phyloP scores from a whole-genome alignment of 2,329 filamentous ascomycete genomes.

The Talaromyces sp. region DNA sequence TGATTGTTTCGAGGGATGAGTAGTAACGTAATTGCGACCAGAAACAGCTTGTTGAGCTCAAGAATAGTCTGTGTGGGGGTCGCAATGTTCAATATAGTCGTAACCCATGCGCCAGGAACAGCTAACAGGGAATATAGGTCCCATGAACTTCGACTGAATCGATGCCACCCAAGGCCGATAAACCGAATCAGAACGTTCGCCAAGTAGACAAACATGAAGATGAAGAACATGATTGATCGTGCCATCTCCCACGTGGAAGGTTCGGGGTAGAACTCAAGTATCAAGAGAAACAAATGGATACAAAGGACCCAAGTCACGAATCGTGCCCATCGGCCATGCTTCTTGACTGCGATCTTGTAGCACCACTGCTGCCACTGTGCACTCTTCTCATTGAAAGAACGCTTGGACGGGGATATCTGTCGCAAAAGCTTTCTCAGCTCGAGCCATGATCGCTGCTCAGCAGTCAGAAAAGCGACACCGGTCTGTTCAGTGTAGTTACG shows the following conservation, averaged over 20 bases:
- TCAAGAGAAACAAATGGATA: slow-evolving; percentile 78
- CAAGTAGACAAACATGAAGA: slow-evolving; percentile 80
- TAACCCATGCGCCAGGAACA: slow-evolving; percentile 78
- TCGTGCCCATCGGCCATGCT: slow-evolving; percentile 88
- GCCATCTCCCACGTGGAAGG: slow-evolving; percentile 68
- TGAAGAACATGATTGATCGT: slow-evolving; percentile 74
- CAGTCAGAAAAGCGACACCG: slow-evolving; percentile 91
- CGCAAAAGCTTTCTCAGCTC: slow-evolving; percentile 88
- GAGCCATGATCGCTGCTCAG: slow-evolving; percentile 95
- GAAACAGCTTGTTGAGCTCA: slow-evolving; percentile 88
- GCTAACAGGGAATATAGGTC: slow-evolving; percentile 84
- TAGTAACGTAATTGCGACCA: slow-evolving; percentile 85
- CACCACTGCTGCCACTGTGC: slow-evolving; percentile 89
- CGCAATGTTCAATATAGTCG: slow-evolving; percentile 72
- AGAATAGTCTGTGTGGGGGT: slow-evolving; percentile 63
- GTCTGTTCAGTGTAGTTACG: slow-evolving; percentile 99
- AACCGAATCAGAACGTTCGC: slow-evolving; percentile 82
- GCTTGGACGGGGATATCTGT: slow-evolving; percentile 93
- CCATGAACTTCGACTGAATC: slow-evolving; percentile 93
- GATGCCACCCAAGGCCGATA: slow-evolving; percentile 84
- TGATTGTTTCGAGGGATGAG: slow-evolving; percentile 96
- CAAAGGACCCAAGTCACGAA: slow-evolving; percentile 78
- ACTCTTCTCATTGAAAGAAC: slow-evolving; percentile 76
- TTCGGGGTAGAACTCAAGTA: slow-evolving; percentile 83
- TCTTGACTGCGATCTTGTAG: slow-evolving; percentile 90